phyloP scores from a whole-genome alignment of 306 rosid genomes.

The Astragalus glycyphyllos region DNA sequence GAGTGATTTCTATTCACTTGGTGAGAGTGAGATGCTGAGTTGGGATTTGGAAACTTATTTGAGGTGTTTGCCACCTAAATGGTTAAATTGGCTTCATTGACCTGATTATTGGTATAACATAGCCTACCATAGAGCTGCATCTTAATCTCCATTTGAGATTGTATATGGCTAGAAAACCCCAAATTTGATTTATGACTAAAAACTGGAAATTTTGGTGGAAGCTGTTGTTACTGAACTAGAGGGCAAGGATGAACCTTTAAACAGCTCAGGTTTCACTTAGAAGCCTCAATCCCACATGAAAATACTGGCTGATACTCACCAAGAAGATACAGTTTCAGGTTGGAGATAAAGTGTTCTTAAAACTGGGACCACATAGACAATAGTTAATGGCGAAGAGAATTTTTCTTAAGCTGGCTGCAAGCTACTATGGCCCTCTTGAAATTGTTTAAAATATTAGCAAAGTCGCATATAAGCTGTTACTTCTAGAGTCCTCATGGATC shows the following conservation, averaged over 20 bases:
- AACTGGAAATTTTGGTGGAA: neutral
- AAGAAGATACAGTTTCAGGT: neutral
- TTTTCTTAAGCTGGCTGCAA: neutral
- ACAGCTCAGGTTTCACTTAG: neutral
- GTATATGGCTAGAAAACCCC: neutral
- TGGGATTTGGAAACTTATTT: too few relatives aligned
- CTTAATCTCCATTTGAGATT: neutral
- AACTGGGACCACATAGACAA: neutral
- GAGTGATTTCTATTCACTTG: too few relatives aligned
- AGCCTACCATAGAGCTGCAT: neutral
- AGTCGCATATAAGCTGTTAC: neutral
- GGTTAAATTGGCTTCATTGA: neutral
- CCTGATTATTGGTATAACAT: too few relatives aligned
- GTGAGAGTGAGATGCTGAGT: too few relatives aligned
- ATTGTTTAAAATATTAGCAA: neutral
- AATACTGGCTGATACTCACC: neutral
- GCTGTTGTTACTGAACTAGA: too few relatives aligned
- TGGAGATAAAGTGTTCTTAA: neutral
- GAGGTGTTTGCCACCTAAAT: too few relatives aligned
- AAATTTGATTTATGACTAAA: neutral
- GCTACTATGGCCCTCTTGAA: neutral
- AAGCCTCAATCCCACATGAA: neutral
- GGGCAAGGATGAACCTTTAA: neutral
- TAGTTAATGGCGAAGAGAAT: neutral
- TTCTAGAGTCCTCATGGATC: neutral